Base-by-base conservation (phyloP, 768 basidiomycete genomes). In the Fibroporia radiculosa region DNA sequence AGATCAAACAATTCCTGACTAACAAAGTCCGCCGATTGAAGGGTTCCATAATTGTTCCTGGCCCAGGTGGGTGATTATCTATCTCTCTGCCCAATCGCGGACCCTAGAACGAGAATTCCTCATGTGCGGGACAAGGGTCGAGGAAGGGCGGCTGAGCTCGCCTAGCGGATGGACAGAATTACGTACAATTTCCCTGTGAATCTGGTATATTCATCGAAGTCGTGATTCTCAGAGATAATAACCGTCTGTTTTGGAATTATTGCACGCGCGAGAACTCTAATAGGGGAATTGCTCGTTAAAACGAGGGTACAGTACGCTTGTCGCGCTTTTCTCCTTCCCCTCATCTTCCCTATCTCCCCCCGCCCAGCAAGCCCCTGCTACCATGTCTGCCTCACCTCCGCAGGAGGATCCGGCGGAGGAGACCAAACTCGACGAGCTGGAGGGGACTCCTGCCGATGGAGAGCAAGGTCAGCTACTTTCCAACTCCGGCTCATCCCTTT, bases 261-360 rank as follows among this genome's bases (percentile, higher is more conserved):
- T 75, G 70, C 75, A 78, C 74, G 75, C 78, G 74, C 77, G 72
- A 69, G 73, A 80, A 81, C 72, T 80, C 78, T 78, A 78, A 72
- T 70, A 75, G 73, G 71, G 68, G 71, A 69, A 71, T 75, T 69
- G 73, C 75, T 78, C 75, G 77, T 78, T 83, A 85, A 86, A 84
- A 79, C 78, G 75, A 75, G 75, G 65, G 67, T 68, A 66, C 66
- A 52, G 66, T 72, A 68, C 69, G 71, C 80, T 75, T 74, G 70
- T 73, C 78, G 78, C 76, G 71, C 72, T 74, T 77, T 56, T 68
- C 61, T 58, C 65, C 65, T 65, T 59, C 61, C 64, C 63, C 60
- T 57, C 65, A 63, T 66, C 66, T 64, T 58, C 64, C 47, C 45
- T 26, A 48, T 40, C 49, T 50, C 52, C 54, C 47, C 61, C 61